Evolutionary conservation across 2,329 filamentous ascomycete species (phyloP).

Genomic region (Colletotrichum caudatum): DNA sequence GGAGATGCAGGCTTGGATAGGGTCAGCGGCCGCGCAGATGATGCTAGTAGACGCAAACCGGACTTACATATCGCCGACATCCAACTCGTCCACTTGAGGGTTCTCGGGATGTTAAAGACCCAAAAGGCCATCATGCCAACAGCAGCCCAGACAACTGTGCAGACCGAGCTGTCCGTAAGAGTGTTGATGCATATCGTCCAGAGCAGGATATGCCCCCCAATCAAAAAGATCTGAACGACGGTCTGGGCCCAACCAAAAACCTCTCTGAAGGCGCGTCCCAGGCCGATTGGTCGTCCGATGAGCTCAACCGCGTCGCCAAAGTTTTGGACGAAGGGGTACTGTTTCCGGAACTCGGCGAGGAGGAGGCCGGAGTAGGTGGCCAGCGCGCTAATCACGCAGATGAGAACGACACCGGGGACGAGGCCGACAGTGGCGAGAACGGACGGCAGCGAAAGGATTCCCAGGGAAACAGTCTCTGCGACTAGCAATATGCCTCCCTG

Average conservation of each 20-base stretch:
- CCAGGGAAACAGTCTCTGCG: conserved; percentile 59
- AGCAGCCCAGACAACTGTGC: conserved; percentile 73
- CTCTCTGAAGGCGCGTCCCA: conserved; percentile 67
- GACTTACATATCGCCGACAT: conserved; percentile 67
- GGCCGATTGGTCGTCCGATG: conserved; percentile 57
- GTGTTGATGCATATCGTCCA: conserved; percentile 77
- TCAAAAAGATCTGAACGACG: conserved; percentile 75
- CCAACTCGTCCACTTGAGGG: conserved; percentile 71
- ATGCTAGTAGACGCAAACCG: too few relatives aligned
- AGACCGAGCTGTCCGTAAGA: conserved; percentile 68
- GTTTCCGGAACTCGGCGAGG: conserved; percentile 76
- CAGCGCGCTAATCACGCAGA: conserved; percentile 73
- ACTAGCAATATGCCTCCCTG: conserved; percentile 60
- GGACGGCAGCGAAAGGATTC: conserved; percentile 78
- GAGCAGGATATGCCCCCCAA: conserved; percentile 75
- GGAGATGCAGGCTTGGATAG: conserved; percentile 64
- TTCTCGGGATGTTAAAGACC: conserved; percentile 70
- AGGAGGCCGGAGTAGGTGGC: conserved; percentile 72
- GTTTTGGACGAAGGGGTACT: conserved; percentile 74
- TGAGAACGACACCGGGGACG: conserved; percentile 79
- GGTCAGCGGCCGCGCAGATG: not conserved
- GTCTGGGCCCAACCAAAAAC: conserved; percentile 70
- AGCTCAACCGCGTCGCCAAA: conserved; percentile 75
- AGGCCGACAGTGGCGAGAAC: conserved; percentile 79
- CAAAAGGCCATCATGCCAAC: conserved; percentile 70